Base-by-base conservation (phyloP, 495 filamentous ascomycete genomes). In the Penicillium salamii region DNA sequence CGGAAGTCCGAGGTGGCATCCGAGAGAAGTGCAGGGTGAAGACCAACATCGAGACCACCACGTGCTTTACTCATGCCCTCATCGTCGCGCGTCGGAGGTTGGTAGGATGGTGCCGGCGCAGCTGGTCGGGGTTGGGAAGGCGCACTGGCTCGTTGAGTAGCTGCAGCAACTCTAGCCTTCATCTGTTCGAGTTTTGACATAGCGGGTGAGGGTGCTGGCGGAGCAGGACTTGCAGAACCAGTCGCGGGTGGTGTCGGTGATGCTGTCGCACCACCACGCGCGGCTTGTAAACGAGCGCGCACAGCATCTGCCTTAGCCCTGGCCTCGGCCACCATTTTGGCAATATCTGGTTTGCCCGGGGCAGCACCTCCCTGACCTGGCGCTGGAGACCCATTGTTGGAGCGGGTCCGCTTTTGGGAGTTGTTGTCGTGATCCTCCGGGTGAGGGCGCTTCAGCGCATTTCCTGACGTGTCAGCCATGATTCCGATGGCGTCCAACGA, bases 11-110 rank as follows among this genome's bases (percentile, higher is more conserved):
- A 78, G 15, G 77, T 78, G 19, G 82, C 73, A 61, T 95, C 91
- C 37, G 87, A 85, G 43, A 97, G 78, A 21, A 89, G 63, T 21
- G 89, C 88, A 15, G 92, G 92, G 61, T 97, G 92, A 43, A 97
- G 79, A 42, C 89, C 90, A 17, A 93, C 88, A 59, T 91, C 91
- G 24, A 97, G 70, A 21, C 92, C 92, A 52, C 92, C 88, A 54
- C 81, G 75, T 45, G 78, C 84, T 45, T 73, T 71, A 11, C 73
- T 70, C 7, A 68, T 46, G 23, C 70, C 63, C 18, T 74, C 72
- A 50, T 81, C 78, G 26, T 80, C 79, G 46, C 68, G 69, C 21
- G 61, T 58, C 19, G 69, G 55, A 9, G 73, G 68, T 47, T 68
- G 75, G 43, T 72, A 66, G 29, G 63, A 53, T 4, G 69, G 67